Evolutionary conservation across 2,329 filamentous ascomycete genomes (phyloP).

Genomic region (Aureobasidium sp.): DNA sequence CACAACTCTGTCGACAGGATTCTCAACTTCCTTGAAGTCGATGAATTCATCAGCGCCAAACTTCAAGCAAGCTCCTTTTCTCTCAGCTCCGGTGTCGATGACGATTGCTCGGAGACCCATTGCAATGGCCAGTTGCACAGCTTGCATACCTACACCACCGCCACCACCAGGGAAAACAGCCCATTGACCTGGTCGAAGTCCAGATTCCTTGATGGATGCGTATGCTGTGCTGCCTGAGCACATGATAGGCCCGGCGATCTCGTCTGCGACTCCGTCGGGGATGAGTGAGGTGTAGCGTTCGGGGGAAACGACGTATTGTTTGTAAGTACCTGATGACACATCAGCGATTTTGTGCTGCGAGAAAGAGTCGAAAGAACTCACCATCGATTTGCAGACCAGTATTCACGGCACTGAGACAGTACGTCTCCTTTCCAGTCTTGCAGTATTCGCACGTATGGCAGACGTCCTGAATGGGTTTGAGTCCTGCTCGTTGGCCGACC

Average conservation of each 20-base stretch:
- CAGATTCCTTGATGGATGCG: slow-evolving; percentile 58
- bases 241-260: slow-evolving; percentile 67
- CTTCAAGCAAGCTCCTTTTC: slow-evolving; percentile 49
- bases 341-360: background rate
- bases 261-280: slow-evolving; percentile 60
- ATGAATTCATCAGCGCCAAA: slow-evolving; percentile 64
- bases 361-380: background rate
- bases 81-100: slow-evolving; percentile 57
- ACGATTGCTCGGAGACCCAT: slow-evolving; percentile 66
- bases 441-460: slow-evolving; percentile 59
- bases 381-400: slow-evolving; percentile 49
- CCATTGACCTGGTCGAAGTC: slow-evolving; percentile 58
- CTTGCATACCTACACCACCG: slow-evolving; percentile 65
- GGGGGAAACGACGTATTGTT: slow-evolving; percentile 65
- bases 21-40: slow-evolving; percentile 54
- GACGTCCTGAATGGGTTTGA: slow-evolving; percentile 58
- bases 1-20: slow-evolving; percentile 48
- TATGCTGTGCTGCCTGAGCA: slow-evolving; percentile 66
- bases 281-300: slow-evolving; percentile 62
- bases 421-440: slow-evolving; percentile 59
- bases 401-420: slow-evolving; percentile 52
- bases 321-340: slow-evolving; percentile 53
- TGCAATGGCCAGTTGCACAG: slow-evolving; percentile 59
- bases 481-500: slow-evolving; percentile 59
- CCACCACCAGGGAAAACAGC: slow-evolving; percentile 62